Evolutionary conservation across 179 eudicot species (phyloP), one percentile per base, ranked within the genome.

Genomic region (Vitellaria paradoxa): DNA sequence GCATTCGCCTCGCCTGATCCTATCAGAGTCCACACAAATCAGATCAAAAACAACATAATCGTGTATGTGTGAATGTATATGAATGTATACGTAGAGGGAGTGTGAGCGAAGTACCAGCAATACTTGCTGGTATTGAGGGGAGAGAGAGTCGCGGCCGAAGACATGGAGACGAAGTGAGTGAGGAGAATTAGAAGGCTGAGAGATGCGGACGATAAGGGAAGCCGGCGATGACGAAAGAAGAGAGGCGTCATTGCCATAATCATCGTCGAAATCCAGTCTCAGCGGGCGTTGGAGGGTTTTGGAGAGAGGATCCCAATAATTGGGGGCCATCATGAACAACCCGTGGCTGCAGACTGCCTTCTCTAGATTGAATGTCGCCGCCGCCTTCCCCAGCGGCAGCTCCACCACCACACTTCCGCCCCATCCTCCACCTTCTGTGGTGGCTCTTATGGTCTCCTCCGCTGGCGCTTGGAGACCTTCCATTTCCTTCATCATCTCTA

Each of bases 331-430:
- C 96, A 92, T 88, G 88, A 92, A 92, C 11, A 92, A 72, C 0
- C 97, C 97, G 30, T 92, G 96, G 89, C 90, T 89, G 81, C 96
- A 92, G 0, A 92, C 89, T 6, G 92, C 93, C 70, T 84, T 84
- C 50, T 82, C 88, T 4, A 92, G 81, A 65, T 83, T 77, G 84
- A 92, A 91, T 50, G 80, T 67, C 30, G 76, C 65, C 24, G 74
- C 81, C 74, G 85, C 68, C 12, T 80, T 80, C 13, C 78, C 82
- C 4, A 91, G 65, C 11, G 83, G 84, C 45, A 90, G 81, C 72
- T 85, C 80, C 57, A 87, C 56, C 79, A 65, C 70, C 37, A 82
- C 77, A 17, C 60, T 30, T 1, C 37, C 24, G 56, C 73, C 40
- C 37, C 59, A 20, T 37, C 15, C 30, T 63, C 73, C 73, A 30